phyloP scores from a whole-genome alignment of 225 moss, liverwort and hornwort genomes.

The Pseudisothecium myosuroides region DNA sequence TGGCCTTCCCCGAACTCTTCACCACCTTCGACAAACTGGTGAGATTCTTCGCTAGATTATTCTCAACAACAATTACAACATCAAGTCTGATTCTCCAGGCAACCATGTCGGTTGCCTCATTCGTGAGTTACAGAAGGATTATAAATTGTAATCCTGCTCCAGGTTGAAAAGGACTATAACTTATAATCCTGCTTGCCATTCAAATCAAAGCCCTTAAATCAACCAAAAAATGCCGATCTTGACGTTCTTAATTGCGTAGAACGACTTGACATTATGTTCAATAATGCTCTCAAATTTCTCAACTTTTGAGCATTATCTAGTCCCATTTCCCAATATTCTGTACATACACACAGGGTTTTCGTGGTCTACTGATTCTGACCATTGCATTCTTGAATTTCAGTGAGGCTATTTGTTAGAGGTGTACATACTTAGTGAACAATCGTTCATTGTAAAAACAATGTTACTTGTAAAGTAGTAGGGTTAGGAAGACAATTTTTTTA shows the following conservation, averaged over 20 bases:
- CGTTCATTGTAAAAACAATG: background rate
- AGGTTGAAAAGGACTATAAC: background rate
- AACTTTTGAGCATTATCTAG: background rate
- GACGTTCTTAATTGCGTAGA: background rate
- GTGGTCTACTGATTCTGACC: background rate
- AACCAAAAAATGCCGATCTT: background rate
- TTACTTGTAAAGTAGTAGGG: background rate
- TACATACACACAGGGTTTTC: background rate
- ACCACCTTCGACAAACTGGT: constrained; percentile 30
- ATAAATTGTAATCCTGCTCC: background rate
- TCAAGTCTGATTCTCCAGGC: too few relatives aligned
- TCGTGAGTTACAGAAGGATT: background rate
- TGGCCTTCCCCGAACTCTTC: constrained; percentile 25
- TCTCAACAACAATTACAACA: too few relatives aligned
- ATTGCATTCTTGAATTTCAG: background rate
- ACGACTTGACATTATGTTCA: background rate
- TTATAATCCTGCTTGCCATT: background rate
- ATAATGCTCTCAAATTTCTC: background rate
- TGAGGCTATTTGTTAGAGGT: background rate
- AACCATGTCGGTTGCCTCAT: background rate
- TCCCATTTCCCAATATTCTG: background rate
- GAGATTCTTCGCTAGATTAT: background rate
- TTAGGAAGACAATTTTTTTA: background rate
- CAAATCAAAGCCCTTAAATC: too few relatives aligned
- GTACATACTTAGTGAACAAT: background rate